Conservation (phyloP, 2,329 filamentous ascomycete genomes). For the Fusarium oxysporum region DNA sequence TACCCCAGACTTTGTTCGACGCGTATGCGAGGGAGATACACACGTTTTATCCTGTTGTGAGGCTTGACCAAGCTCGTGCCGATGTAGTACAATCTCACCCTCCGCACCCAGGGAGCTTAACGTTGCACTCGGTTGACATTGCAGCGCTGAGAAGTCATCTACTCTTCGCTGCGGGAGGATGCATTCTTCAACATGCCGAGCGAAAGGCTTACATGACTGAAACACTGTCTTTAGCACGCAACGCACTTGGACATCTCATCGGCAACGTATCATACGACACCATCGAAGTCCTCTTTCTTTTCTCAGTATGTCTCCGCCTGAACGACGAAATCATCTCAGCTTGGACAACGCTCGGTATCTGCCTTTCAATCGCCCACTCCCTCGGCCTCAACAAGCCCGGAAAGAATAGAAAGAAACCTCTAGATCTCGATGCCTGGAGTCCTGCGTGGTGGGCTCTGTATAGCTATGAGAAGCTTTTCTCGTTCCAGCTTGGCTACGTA, state of each 20-base stretch:
- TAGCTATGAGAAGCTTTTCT: constrained; percentile 10
- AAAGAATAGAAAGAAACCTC: fast-evolving
- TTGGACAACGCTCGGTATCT: not conserved
- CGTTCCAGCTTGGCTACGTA: not conserved
- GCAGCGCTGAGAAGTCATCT: not conserved
- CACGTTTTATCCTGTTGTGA: not conserved
- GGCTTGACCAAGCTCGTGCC: not conserved
- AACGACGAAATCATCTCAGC: constrained; percentile 13
- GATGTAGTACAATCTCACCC: not conserved
- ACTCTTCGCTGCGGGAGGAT: not conserved
- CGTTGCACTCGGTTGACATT: fast-evolving
- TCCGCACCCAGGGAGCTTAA: fast-evolving
- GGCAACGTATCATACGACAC: not conserved
- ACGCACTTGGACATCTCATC: not conserved
- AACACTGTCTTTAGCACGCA: not conserved
- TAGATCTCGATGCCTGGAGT: not conserved
- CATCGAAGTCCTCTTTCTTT: not conserved
- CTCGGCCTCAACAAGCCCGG: not conserved
- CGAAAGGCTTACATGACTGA: not conserved
- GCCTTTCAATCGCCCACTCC: not conserved
- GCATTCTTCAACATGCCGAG: not conserved
- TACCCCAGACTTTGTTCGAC: not conserved
- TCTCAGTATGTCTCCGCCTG: constrained; percentile 1
- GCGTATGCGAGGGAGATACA: constrained; percentile 6
- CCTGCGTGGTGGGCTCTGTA: constrained; percentile 7